A percentile compares a stretch with the other conserved stretches of the same genome.
Evolutionary conservation across 768 basidiomycete genomes (phyloP).

Genomic region (Coprinopsis sp.): DNA sequence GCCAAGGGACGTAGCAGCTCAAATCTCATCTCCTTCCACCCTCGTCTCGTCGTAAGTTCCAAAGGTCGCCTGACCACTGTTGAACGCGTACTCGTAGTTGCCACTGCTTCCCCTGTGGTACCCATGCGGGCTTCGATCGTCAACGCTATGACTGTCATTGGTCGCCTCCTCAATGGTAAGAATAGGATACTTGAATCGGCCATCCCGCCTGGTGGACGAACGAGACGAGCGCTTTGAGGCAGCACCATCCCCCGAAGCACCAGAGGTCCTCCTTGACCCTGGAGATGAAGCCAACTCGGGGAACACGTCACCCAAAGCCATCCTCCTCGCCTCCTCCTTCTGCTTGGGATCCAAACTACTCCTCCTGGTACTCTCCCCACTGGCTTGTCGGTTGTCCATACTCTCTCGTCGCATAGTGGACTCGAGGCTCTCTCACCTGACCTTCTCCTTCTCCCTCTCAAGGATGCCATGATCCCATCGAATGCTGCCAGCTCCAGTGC

Average conservation of each 20-base stretch:
- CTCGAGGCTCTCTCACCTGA: slow-evolving; percentile 19
- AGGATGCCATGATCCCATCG: slow-evolving; percentile 31
- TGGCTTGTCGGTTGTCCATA: slow-evolving; percentile 13
- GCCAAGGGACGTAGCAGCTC: slow-evolving; percentile 9
- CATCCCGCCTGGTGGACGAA: too few relatives aligned
- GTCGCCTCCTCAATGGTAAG: slow-evolving; percentile 51
- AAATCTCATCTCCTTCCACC: slow-evolving; percentile 15
- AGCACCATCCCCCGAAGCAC: too few relatives aligned
- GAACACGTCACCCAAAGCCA: slow-evolving; percentile 57
- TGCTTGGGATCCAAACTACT: too few relatives aligned
- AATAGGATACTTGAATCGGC: slow-evolving; percentile 22
- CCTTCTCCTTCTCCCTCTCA: slow-evolving; percentile 34
- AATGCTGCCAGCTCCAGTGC: slow-evolving; percentile 33
- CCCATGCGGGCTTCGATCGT: slow-evolving; percentile 4
- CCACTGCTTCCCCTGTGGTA: too few relatives aligned
- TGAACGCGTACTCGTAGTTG: too few relatives aligned
- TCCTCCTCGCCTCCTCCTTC: slow-evolving; percentile 52
- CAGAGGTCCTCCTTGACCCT: too few relatives aligned
- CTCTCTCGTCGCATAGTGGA: slow-evolving; percentile 35
- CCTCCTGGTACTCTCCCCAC: slow-evolving; percentile 41
- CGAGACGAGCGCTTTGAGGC: too few relatives aligned
- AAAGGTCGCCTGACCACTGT: too few relatives aligned
- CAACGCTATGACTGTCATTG: slow-evolving; percentile 41
- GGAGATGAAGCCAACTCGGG: too few relatives aligned
- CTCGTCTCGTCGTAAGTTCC: too few relatives aligned